Percentiles rank a stretch among this genome's conserved stretches.
phyloP scores from a whole-genome alignment of 225 moss, liverwort and hornwort genomes.

The Polytrichum commune region DNA sequence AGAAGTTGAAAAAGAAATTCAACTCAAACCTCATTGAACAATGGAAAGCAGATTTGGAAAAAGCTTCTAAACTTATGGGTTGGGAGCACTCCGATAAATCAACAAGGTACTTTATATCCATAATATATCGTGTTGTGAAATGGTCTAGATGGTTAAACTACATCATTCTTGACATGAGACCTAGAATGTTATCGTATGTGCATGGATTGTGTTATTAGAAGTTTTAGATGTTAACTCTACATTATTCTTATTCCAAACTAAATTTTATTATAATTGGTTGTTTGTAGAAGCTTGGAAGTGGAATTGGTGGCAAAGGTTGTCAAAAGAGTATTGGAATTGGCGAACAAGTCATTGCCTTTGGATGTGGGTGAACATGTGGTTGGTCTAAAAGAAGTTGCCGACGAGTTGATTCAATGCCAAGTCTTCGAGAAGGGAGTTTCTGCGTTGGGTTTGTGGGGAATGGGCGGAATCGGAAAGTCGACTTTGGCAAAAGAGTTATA shows the following conservation, averaged over 20 bases:
- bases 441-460: conserved; percentile 7
- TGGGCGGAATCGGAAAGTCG: conserved; percentile 10
- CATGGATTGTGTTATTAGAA: not conserved
- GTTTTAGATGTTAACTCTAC: not conserved
- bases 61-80: not conserved
- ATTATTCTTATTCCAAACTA: not conserved
- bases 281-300: not conserved
- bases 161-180: not conserved
- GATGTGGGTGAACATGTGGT: not conserved
- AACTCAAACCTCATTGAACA: not conserved
- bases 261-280: not conserved
- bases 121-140: not conserved
- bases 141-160: not conserved
- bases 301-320: not conserved
- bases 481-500: conserved; percentile 9
- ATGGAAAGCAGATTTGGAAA: conserved; percentile 7
- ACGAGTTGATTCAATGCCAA: not conserved
- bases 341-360: not conserved
- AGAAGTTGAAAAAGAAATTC: not conserved
- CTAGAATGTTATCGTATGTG: too few relatives aligned
- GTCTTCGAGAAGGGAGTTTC: not conserved
- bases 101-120: not conserved
- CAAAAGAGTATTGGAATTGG: not conserved
- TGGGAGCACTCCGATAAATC: not conserved
- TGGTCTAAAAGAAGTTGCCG: not conserved